Percentiles rank a stretch among this genome's conserved stretches.
These are phyloP conservation scores for Sabuloglossum arenarium DNA, from an alignment of 495 filamentous ascomycete genomes.

Conservation along the genomic window DNA sequence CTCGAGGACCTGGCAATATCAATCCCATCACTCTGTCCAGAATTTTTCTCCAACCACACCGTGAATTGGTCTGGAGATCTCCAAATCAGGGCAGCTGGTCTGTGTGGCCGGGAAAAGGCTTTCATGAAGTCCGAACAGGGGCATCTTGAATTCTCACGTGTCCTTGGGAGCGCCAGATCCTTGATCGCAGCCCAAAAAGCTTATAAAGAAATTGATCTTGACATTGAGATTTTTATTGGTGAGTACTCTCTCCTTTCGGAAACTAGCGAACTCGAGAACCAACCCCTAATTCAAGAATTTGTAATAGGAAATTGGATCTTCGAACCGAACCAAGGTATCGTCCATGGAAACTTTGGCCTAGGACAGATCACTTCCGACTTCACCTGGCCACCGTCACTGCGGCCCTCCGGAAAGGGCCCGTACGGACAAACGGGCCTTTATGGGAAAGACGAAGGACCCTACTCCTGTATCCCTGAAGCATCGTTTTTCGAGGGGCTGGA, in stretches of 20 bases:
- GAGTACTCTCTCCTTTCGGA: conserved; percentile 7
- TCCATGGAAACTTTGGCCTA: conserved; percentile 27
- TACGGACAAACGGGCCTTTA: conserved; percentile 31
- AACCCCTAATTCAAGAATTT: neutral
- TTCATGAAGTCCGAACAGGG: conserved; percentile 10
- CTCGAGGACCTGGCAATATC: conserved; percentile 26
- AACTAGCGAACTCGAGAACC: neutral
- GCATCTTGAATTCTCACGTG: conserved; percentile 12
- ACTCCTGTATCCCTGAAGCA: conserved; percentile 17
- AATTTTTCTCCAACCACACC: conserved; percentile 18
- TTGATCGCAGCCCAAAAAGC: conserved; percentile 18
- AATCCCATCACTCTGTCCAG: conserved; percentile 25
- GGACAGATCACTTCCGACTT: conserved; percentile 19
- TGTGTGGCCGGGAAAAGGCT: conserved; percentile 17
- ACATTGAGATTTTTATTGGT: conserved; percentile 26
- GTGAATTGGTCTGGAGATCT: conserved; percentile 26
- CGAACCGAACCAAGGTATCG: conserved; percentile 20
- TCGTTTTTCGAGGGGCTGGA: conserved; percentile 22
- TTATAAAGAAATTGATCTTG: conserved; percentile 12
- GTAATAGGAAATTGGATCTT: conserved; percentile 21
- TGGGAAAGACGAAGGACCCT: conserved; percentile 26
- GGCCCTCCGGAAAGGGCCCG: conserved; percentile 24
- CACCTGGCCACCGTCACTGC: conserved; percentile 18
- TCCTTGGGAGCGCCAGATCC: conserved; percentile 20
- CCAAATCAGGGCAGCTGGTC: conserved; percentile 25